phyloP scores from a whole-genome alignment of 2,329 filamentous ascomycete species.

The Penicillium sp. region DNA sequence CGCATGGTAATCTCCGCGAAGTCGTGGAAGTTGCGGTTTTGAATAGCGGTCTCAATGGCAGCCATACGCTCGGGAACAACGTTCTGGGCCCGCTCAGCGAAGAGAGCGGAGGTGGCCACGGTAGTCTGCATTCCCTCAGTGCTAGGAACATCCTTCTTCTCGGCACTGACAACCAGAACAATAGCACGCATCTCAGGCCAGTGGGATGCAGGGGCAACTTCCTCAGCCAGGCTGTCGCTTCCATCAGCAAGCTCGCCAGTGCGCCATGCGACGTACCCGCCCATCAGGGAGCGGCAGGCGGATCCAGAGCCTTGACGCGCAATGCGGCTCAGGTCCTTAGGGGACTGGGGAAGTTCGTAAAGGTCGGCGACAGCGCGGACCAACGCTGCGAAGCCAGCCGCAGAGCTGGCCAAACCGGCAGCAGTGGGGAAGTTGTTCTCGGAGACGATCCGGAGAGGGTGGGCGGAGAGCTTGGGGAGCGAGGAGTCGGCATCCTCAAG shows the following conservation, averaged over 20 bases:
- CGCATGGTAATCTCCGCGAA: slow-evolving; percentile 94
- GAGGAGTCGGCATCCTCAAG: slow-evolving; percentile 70
- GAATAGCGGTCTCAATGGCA: slow-evolving; percentile 79
- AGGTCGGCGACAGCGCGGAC: slow-evolving; percentile 84
- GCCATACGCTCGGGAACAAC: slow-evolving; percentile 83
- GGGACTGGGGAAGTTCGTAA: slow-evolving; percentile 77
- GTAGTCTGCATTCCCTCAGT: slow-evolving; percentile 97
- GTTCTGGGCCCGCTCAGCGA: slow-evolving; percentile 68
- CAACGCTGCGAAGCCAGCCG: slow-evolving; percentile 65
- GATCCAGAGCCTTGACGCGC: slow-evolving; percentile 93
- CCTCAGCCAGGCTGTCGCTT: slow-evolving; percentile 79
- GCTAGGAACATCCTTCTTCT: slow-evolving; percentile 92
- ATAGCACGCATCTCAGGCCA: slow-evolving; percentile 95
- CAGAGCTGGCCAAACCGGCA: slow-evolving; percentile 71
- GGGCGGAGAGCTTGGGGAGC: slow-evolving; percentile 75
- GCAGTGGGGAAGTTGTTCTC: slow-evolving; percentile 99
- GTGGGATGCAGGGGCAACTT: slow-evolving; percentile 83
- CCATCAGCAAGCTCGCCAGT: slow-evolving; percentile 74
- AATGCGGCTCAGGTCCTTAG: slow-evolving; percentile 80
- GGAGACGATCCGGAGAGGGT: slow-evolving; percentile 81
- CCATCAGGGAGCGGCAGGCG: slow-evolving; percentile 88
- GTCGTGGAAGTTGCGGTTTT: slow-evolving; percentile 72
- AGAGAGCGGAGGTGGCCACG: slow-evolving; percentile 84
- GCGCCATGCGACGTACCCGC: slow-evolving; percentile 94
- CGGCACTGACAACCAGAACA: slow-evolving; percentile 85